These are phyloP conservation scores for Ophiosphaerella narmari DNA, from an alignment of 2,329 filamentous ascomycete genomes.

Conservation along the genomic window DNA sequence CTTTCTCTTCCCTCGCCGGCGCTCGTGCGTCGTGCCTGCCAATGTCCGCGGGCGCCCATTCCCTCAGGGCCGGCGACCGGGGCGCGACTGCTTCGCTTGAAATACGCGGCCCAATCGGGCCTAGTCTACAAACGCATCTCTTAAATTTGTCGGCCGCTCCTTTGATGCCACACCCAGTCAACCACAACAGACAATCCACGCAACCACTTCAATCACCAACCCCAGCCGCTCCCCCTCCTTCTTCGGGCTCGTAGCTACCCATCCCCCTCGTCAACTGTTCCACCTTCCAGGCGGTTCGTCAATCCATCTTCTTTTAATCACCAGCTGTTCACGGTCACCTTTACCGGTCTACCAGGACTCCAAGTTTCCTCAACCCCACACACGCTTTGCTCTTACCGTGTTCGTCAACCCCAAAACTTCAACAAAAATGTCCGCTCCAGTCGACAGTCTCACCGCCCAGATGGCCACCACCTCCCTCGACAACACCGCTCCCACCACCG, in stretches of 20 bases:
- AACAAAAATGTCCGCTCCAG: conserved; percentile 80
- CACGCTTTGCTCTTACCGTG: conserved; percentile 53
- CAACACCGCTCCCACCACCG: conserved; percentile 53
- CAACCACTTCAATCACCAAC: conserved; percentile 41
- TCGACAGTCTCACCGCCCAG: conserved; percentile 77
- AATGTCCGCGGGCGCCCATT: conserved; percentile 22
- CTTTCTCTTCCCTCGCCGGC: background rate
- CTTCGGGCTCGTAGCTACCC: conserved; percentile 56
- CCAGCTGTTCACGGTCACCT: conserved; percentile 47
- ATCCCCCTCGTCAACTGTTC: conserved; percentile 57
- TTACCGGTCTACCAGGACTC: conserved; percentile 48
- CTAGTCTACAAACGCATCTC: conserved; percentile 28
- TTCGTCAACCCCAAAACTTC: conserved; percentile 58
- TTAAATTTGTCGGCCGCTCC: conserved; percentile 31
- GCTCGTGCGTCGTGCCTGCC: conserved; percentile 8
- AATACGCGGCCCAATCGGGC: conserved; percentile 20
- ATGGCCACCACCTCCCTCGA: conserved; percentile 69
- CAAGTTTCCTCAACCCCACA: conserved; percentile 49
- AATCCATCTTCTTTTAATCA: conserved; percentile 42
- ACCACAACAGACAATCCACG: conserved; percentile 33
- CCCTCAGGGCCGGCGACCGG: conserved; percentile 15
- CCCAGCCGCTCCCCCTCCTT: conserved; percentile 35
- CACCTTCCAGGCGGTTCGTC: conserved; percentile 54
- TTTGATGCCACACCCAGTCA: conserved; percentile 40
- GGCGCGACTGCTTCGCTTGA: conserved; percentile 24